These are phyloP conservation scores for Chenopodium album DNA, from an alignment of 148 eudicot genomes.

Conservation along the genomic window DNA sequence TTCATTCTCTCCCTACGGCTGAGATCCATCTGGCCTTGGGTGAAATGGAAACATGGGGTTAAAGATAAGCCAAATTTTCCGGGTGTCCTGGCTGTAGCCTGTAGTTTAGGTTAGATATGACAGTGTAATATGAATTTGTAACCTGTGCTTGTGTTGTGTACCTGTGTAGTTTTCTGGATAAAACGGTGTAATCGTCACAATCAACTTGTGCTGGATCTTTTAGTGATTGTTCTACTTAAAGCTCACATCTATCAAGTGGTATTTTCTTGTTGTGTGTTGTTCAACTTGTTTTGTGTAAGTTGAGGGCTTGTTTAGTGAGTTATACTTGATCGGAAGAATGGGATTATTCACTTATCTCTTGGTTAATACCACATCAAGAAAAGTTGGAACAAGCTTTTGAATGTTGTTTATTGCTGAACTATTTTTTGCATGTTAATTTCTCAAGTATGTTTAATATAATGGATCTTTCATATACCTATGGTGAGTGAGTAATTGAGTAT, in stretches of 20 bases:
- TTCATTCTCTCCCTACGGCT: slow-evolving; percentile 31
- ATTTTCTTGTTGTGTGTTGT: background rate
- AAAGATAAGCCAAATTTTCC: background rate
- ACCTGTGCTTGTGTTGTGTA: background rate
- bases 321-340: background rate
- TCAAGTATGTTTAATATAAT: too few species aligned
- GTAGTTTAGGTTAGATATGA: background rate
- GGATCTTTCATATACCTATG: too few species aligned
- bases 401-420: background rate
- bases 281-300: background rate
- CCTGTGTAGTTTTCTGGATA: background rate
- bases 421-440: too few species aligned
- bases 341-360: background rate
- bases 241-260: background rate
- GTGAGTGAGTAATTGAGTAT: too few species aligned
- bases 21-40: slow-evolving; percentile 20
- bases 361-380: too few species aligned
- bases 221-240: background rate
- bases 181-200: background rate
- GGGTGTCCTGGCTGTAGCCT: background rate
- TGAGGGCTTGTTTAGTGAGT: background rate
- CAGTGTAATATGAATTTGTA: background rate
- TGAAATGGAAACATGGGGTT: slow-evolving; percentile 35
- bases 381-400: background rate
- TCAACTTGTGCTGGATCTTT: background rate